Percentiles rank a stretch among this genome's conserved stretches.
phyloP scores from a whole-genome alignment of 352 stramenopile genomes.

The Globisporangium paroecandrum region DNA sequence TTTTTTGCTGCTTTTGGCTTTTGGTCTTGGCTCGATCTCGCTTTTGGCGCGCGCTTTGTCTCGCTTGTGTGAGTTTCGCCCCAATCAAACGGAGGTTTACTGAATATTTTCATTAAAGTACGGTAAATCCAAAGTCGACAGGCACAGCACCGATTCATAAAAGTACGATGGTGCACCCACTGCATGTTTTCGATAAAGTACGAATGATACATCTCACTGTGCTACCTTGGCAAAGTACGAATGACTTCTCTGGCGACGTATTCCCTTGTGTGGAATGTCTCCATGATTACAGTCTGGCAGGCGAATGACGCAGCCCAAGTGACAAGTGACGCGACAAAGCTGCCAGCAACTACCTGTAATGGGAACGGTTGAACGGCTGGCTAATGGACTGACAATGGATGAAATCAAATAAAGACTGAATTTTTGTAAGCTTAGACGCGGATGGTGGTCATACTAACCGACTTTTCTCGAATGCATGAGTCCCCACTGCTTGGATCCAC shows the following conservation, averaged over 20 bases:
- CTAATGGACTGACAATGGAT: not conserved
- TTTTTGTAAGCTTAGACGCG: slow-evolving; percentile 10
- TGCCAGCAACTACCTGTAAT: not conserved
- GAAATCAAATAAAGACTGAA: slow-evolving; percentile 13
- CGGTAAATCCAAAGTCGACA: not conserved
- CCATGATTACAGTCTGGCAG: not conserved
- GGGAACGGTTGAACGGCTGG: not conserved
- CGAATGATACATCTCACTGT: not conserved
- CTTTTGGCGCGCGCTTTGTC: slow-evolving; percentile 15
- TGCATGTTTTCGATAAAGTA: not conserved
- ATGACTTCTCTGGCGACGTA: not conserved
- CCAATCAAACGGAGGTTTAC: slow-evolving; percentile 21
- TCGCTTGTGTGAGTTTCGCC: slow-evolving; percentile 10
- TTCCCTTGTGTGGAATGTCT: not conserved
- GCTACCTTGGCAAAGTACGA: not conserved
- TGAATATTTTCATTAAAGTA: not conserved
- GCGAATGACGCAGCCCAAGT: not conserved
- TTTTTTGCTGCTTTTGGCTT: not conserved
- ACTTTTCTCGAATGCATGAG: slow-evolving; percentile 2
- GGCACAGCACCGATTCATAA: not conserved
- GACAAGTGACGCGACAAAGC: not conserved
- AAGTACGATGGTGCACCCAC: slow-evolving; percentile 27
- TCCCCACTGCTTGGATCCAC: not conserved
- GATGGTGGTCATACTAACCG: not conserved
- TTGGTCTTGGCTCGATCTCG: slow-evolving; percentile 1